These are phyloP conservation scores for Pestalotiopsis sp. DNA, from an alignment of 2,329 filamentous ascomycete genomes.

Conservation along the genomic window DNA sequence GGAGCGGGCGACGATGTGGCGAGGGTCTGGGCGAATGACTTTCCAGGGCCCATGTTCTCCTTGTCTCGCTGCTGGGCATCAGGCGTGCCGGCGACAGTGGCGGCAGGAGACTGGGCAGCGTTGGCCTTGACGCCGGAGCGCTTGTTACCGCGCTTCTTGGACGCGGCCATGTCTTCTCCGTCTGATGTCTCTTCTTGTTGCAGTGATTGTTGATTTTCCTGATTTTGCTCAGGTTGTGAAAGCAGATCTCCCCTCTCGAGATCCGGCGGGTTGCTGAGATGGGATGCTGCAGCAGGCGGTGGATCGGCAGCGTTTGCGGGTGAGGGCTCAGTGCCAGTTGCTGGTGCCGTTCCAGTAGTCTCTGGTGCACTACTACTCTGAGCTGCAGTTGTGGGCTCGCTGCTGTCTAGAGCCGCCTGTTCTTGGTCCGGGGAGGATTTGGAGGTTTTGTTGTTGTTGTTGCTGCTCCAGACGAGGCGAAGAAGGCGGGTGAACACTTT, in stretches of 20 bases:
- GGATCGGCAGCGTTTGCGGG: conserved; percentile 1
- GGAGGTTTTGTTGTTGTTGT: neutral
- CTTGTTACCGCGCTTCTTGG: conserved; percentile 32
- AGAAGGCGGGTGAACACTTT: conserved; percentile 32
- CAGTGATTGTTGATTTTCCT: neutral
- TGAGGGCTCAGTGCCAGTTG: neutral
- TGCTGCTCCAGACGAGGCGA: conserved; percentile 22
- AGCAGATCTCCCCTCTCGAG: neutral
- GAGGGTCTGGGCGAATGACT: neutral
- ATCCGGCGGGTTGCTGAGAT: conserved; percentile 1
- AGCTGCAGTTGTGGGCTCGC: neutral
- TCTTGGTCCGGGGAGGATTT: conserved; percentile 13
- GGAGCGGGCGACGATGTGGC: neutral
- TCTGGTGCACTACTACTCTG: neutral
- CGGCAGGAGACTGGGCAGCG: conserved; percentile 6
- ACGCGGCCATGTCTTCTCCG: conserved; percentile 24
- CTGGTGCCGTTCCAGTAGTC: neutral
- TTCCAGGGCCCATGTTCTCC: conserved; percentile 16
- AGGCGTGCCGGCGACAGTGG: neutral
- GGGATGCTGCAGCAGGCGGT: conserved; percentile 9
- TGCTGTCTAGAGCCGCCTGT: conserved; percentile 1
- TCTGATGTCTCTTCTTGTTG: conserved; percentile 14
- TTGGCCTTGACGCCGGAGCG: conserved; percentile 26
- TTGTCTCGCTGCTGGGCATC: conserved; percentile 13
- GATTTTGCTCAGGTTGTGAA: neutral